Evolutionary conservation across 2,329 filamentous ascomycete species (phyloP), one percentile per base, ranked within the genome.

Genomic region (Ophioceras dolichostomum): DNA sequence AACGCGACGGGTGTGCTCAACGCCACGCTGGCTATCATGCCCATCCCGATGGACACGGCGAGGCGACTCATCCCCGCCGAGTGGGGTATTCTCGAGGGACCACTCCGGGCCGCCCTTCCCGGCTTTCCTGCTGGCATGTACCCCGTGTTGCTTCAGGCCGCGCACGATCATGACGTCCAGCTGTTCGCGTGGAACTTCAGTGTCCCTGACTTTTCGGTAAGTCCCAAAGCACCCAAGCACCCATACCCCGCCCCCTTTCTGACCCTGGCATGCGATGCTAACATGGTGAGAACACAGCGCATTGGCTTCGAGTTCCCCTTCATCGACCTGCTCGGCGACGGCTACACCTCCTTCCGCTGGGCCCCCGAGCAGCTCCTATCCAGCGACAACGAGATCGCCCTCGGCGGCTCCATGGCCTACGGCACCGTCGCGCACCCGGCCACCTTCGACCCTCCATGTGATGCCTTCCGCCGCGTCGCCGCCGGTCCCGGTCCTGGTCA

Each of bases 241-340:
- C 20, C 14, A 5, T 17, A 10, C 22, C 16, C 14, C 4, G 14
- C 26, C n/a, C 7, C n/a, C n/a, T n/a, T n/a, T n/a, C n/a, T n/a
- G 20, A 6, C 14, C 2, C 14, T 12, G 10, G 38, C 21, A 35
- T 37, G 38, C 46, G n/a, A n/a, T n/a, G n/a, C n/a, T 7, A 50
- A 39, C 3, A 53, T 45, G 3, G 13, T 9, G 20, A 17, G 7
- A 4, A 10, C 37, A 73, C 69, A 65, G 64, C 27, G 54, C n/a
- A n/a, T 64, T 14, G 61, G 64, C 8, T 62, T 71, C 41, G 64
- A 68, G 43, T 75, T 73, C 40, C 71, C 71, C 1, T 76, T 75
- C 48, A 41, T 75, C 27, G 70, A 73, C 46, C 47, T 70, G 5
- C 53, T 71, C 3, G 57, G 59, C 35, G 67, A 73, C 49, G 64